Evolutionary conservation across 2,329 filamentous ascomycete genomes (phyloP).

Genomic region (Alternaria brassicae): DNA sequence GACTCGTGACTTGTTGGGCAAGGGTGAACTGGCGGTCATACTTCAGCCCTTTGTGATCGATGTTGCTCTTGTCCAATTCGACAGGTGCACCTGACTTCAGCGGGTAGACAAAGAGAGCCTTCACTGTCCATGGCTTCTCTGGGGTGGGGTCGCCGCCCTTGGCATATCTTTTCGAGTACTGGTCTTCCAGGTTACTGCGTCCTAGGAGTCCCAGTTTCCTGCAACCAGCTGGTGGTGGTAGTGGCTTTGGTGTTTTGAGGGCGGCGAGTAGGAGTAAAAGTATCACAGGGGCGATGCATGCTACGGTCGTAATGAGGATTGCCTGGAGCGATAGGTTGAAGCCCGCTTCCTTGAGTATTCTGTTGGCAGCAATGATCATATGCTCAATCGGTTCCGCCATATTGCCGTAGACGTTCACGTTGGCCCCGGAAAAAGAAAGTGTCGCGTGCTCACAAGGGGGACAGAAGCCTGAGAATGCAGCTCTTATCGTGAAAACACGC

Average conservation of each 20-base stretch:
- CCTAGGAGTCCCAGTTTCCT: conserved; percentile 59
- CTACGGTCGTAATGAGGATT: conserved; percentile 21
- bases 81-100: conserved; percentile 83
- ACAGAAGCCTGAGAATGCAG: conserved; percentile 5
- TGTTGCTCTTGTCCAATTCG: conserved; percentile 69
- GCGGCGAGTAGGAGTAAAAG: conserved; percentile 34
- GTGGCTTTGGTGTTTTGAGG: conserved; percentile 28
- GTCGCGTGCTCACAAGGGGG: conserved; percentile 10
- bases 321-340: conserved; percentile 25
- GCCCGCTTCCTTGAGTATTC: conserved; percentile 18
- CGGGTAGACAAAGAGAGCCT: conserved; percentile 81
- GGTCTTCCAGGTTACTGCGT: conserved; percentile 63
- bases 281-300: conserved; percentile 29
- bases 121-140: conserved; percentile 55
- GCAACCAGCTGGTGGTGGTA: conserved; percentile 55
- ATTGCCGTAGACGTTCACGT: neutral
- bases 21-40: conserved; percentile 86
- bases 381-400: conserved; percentile 32
- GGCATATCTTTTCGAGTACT: conserved; percentile 61
- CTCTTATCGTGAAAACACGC: conserved; percentile 25
- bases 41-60: conserved; percentile 73
- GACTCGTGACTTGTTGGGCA: conserved; percentile 64
- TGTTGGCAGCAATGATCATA: conserved; percentile 17
- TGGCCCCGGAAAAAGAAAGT: neutral
- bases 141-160: conserved; percentile 35